Evolutionary conservation across 2,329 filamentous ascomycete species (phyloP).

Genomic region (Epichloe gansuensis): DNA sequence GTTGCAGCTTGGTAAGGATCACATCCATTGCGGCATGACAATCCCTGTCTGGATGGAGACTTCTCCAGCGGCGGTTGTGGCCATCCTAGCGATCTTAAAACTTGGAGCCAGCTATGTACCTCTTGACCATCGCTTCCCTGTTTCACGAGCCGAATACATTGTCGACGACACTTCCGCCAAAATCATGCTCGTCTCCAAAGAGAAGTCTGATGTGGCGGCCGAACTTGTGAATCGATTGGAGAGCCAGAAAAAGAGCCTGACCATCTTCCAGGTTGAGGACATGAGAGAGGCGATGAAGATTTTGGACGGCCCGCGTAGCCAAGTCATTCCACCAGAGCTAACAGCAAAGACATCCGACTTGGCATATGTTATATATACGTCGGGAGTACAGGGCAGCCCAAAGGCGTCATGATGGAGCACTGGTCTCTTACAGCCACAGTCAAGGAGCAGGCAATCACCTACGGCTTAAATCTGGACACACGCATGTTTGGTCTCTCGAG

Average conservation of each 20-base stretch:
- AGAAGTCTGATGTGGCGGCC: not conserved
- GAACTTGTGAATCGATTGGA: not conserved
- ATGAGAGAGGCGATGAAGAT: not conserved
- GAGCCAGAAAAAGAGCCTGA: not conserved
- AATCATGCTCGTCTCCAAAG: not conserved
- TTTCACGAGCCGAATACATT: not conserved
- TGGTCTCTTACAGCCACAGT: slow-evolving; percentile 1
- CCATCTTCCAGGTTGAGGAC: not conserved
- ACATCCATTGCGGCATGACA: not conserved
- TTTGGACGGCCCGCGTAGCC: not conserved
- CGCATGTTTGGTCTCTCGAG: not conserved
- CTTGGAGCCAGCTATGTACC: not conserved
- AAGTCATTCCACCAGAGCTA: not conserved
- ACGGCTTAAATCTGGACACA: slow-evolving; percentile 1
- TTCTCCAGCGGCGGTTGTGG: slow-evolving; percentile 4
- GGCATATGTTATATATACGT: slow-evolving; percentile 14
- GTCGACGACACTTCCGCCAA: not conserved
- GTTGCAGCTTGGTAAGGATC: not conserved
- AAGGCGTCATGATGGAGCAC: slow-evolving; percentile 13
- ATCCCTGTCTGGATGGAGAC: slow-evolving; percentile 4
- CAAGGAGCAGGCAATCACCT: slow-evolving; percentile 2
- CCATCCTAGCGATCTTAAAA: slow-evolving; percentile 7
- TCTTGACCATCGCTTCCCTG: not conserved
- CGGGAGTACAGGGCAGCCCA: slow-evolving; percentile 13
- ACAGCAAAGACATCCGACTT: not conserved